phyloP scores from a whole-genome alignment of 352 stramenopile genomes.

The Phytophthora cryptogea region DNA sequence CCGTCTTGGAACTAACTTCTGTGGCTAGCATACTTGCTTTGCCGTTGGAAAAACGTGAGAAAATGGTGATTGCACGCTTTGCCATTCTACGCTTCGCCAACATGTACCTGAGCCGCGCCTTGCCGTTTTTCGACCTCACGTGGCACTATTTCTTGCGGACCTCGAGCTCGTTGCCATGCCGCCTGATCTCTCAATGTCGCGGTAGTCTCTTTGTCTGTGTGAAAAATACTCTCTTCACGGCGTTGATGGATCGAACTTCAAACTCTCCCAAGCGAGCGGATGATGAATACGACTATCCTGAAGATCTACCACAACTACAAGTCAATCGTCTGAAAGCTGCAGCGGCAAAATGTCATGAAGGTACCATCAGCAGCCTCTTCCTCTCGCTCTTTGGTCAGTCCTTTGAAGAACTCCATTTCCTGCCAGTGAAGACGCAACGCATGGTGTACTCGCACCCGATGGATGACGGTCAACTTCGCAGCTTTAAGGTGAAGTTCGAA shows the following conservation, averaged over 20 bases:
- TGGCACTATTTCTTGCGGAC: constrained; percentile 69
- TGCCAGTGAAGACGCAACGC: constrained; percentile 68
- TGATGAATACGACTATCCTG: constrained; percentile 93
- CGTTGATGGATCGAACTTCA: constrained; percentile 74
- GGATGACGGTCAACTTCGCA: constrained; percentile 90
- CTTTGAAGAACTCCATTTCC: constrained; percentile 88
- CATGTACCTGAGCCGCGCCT: constrained; percentile 60
- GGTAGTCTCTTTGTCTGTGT: constrained; percentile 74
- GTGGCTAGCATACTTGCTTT: constrained; percentile 17
- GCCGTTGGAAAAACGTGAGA: constrained; percentile 14
- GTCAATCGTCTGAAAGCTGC: constrained; percentile 89
- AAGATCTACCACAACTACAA: constrained; percentile 83
- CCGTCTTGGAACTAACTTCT: constrained; percentile 17
- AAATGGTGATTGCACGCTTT: constrained; percentile 53
- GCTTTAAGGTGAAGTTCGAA: constrained; percentile 95
- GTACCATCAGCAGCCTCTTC: constrained; percentile 66
- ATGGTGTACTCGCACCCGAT: constrained; percentile 93
- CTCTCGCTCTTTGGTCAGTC: constrained; percentile 85
- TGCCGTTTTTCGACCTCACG: constrained; percentile 80
- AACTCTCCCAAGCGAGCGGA: constrained; percentile 81
- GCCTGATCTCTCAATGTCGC: constrained; percentile 64
- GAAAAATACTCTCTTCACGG: constrained; percentile 80
- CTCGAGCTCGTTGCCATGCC: constrained; percentile 37
- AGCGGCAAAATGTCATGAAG: constrained; percentile 72
- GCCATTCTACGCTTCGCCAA: constrained; percentile 80